Conservation (phyloP, 306 rosid species). For the Castanospermum australe region DNA sequence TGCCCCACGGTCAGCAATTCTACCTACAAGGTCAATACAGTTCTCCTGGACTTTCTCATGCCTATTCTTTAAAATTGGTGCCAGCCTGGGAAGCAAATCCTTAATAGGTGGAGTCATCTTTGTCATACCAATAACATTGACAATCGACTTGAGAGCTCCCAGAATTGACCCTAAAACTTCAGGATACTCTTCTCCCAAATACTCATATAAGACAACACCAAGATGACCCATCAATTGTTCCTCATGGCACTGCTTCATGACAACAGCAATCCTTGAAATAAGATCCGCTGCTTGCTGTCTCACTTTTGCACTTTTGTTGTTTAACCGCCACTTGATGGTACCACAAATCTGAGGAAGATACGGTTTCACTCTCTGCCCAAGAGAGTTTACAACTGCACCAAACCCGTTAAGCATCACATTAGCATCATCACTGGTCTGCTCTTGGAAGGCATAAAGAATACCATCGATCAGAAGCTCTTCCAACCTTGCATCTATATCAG, state of each 20-base stretch:
- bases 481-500: conserved; percentile 74
- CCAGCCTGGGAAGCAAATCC: conserved; percentile 73
- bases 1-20: conserved; percentile 86
- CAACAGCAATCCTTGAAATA: conserved; percentile 75
- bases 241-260: conserved; percentile 83
- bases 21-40: conserved; percentile 75
- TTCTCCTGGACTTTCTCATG: conserved; percentile 83
- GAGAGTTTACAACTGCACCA: conserved; percentile 77
- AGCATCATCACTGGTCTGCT: conserved; percentile 86
- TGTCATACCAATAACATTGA: conserved; percentile 81
- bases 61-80: conserved; percentile 80
- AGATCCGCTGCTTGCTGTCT: conserved; percentile 82
- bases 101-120: conserved; percentile 87
- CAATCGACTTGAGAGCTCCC: conserved; percentile 80
- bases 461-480: conserved; percentile 82
- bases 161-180: conserved; percentile 83
- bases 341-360: conserved; percentile 85
- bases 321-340: conserved; percentile 81
- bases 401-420: conserved; percentile 84
- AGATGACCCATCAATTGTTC: conserved; percentile 83
- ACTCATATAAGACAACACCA: conserved; percentile 77
- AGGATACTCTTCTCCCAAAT: conserved; percentile 81
- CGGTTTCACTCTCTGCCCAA: conserved; percentile 74
- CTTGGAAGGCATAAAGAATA: conserved; percentile 83
- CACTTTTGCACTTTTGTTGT: conserved; percentile 83